phyloP scores from a whole-genome alignment of 2,329 filamentous ascomycete species.

The Xylariaceae sp. region DNA sequence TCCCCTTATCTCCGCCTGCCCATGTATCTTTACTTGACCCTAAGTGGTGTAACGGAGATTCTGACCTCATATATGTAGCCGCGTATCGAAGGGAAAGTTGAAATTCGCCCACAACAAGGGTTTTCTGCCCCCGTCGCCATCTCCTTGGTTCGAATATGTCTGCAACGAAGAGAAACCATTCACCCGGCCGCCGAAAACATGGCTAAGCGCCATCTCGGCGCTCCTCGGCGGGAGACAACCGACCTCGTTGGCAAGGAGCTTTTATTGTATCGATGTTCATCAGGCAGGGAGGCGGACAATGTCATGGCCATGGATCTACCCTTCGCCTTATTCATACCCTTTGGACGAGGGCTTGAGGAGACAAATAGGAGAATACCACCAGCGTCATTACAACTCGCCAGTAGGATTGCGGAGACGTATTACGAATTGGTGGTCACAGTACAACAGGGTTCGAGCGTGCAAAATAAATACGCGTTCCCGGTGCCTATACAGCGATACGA shows the following conservation, averaged over 20 bases:
- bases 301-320: constrained; percentile 95
- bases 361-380: constrained; percentile 85
- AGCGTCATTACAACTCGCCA: constrained; percentile 82
- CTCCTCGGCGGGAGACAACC: constrained; percentile 81
- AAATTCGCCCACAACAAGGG: constrained; percentile 82
- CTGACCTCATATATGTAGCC: constrained; percentile 51
- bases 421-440: constrained; percentile 96
- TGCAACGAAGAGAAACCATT: constrained; percentile 92
- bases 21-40: not conserved
- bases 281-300: constrained; percentile 78
- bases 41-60: not conserved
- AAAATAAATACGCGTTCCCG: constrained; percentile 87
- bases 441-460: constrained; percentile 79
- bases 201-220: constrained; percentile 84
- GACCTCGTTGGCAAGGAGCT: constrained; percentile 96
- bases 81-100: constrained; percentile 95
- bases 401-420: constrained; percentile 90
- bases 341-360: constrained; percentile 85
- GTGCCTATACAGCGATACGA: constrained; percentile 91
- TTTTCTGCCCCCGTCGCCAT: constrained; percentile 84
- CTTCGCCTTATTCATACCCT: constrained; percentile 96
- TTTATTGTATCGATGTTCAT: constrained; percentile 78
- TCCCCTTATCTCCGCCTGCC: not conserved
- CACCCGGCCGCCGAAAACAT: constrained; percentile 93
- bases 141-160: constrained; percentile 87